Evolutionary conservation across 257 asterid genomes (phyloP), one percentile per base, ranked within the genome.

Genomic region (Nicotiana paniculata): DNA sequence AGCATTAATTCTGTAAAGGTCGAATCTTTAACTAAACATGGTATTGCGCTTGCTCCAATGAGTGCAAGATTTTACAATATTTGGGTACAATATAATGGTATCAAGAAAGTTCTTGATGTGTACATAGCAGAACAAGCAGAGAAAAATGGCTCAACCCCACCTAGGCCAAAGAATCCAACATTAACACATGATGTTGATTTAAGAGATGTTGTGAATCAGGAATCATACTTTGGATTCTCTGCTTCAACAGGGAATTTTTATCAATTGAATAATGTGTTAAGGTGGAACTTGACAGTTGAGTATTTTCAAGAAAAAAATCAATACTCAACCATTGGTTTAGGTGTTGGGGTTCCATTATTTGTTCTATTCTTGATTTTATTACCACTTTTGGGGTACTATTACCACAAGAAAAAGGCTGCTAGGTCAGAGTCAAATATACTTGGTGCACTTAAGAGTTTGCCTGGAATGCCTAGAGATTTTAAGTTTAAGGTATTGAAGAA

Each of bases 391-490:
- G 86, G 87, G 2, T 91, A 77, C 84, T 84, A 55, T 69, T 82
- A 61, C 48, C 83, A 72, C 80, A 81, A 54, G 86, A 87, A 86
- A 61, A 87, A 81, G 76, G 16, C 12, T 83, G 76, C 61, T 35
- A 74, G 46, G 0, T 81, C 92, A 61, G 66, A 86, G 9, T 85
- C 95, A 2, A 83, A 9, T 16, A 81, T 95, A 84, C 85, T 72
- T 11, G 97, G 95, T 10, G 92, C 93, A 2, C 88, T 95, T 65
- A 87, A 87, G 54, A 89, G 90, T 55, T 81, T 95, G 74, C 98
- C 99, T 0, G 98, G 98, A 24, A 90, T 88, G 74, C 97, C 98
- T 1, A 86, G 89, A 26, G 98, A 92, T 89, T 95, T 90, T 77
- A 84, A 77, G 26, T 92, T 90, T 83, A 91, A 55, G 85, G 97